A percentile compares a stretch with the other conserved stretches of the same genome.
phyloP scores from a whole-genome alignment of 495 filamentous ascomycete species.

The Collariella sp. region DNA sequence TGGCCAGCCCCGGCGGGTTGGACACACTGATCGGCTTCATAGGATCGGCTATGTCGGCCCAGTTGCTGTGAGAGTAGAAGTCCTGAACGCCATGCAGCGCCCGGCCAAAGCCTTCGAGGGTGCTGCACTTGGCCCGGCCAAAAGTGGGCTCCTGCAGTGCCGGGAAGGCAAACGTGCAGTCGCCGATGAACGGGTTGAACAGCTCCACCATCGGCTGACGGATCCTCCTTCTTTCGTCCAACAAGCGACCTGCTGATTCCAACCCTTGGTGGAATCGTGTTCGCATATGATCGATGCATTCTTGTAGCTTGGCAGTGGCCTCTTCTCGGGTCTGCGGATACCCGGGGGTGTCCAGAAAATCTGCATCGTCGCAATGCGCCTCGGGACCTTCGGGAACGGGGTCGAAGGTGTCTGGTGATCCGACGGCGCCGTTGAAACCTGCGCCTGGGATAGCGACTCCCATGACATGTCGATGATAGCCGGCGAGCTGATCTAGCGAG shows the following conservation, averaged over 20 bases:
- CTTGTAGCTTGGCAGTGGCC: constrained; percentile 18
- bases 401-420: constrained; percentile 23
- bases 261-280: constrained; percentile 20
- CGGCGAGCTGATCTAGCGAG: constrained; percentile 24
- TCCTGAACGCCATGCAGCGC: constrained; percentile 23
- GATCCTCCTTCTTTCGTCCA: constrained; percentile 15
- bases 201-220: constrained; percentile 16
- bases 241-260: constrained; percentile 3
- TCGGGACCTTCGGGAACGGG: constrained; percentile 23
- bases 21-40: constrained; percentile 14
- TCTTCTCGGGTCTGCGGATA: constrained; percentile 18
- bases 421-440: constrained; percentile 25
- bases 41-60: constrained; percentile 17
- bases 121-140: constrained; percentile 20
- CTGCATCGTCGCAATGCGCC: constrained; percentile 26
- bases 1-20: constrained; percentile 21
- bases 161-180: constrained; percentile 21
- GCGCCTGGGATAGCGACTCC: constrained; percentile 17
- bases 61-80: constrained; percentile 27
- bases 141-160: constrained; percentile 11
- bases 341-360: constrained; percentile 22
- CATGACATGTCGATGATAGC: constrained; percentile 17
- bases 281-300: constrained; percentile 22
- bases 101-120: constrained; percentile 20
- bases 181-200: constrained; percentile 10